These are phyloP conservation scores for Penstemon newberryi DNA, from an alignment of 257 asterid species.

Conservation along the genomic window DNA sequence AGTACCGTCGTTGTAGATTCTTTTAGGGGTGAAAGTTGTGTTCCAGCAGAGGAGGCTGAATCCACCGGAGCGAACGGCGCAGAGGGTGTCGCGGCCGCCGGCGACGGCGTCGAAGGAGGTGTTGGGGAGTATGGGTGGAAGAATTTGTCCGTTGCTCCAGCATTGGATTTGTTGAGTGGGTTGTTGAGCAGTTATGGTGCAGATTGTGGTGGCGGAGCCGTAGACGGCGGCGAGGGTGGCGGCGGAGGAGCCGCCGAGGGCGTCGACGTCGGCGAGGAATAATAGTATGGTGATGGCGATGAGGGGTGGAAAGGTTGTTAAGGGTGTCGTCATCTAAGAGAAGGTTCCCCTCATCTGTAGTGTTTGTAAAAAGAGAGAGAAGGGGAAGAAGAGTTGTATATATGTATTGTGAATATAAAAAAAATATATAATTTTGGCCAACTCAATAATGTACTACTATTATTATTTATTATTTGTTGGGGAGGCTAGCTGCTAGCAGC, in stretches of 20 bases:
- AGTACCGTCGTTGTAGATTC: constrained; percentile 48
- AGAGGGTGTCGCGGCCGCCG: constrained; percentile 63
- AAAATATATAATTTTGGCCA: background rate
- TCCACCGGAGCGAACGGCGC: constrained; percentile 74
- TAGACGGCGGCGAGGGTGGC: constrained; percentile 70
- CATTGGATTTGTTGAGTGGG: constrained; percentile 65
- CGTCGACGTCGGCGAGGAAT: constrained; percentile 38
- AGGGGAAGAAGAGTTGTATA: background rate
- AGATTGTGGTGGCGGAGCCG: constrained; percentile 60
- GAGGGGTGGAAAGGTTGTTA: constrained; percentile 7
- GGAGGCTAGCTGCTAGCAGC: too few species aligned
- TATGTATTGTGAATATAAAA: constrained; percentile 10
- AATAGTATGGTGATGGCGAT: constrained; percentile 28
- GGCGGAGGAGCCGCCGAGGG: constrained; percentile 67
- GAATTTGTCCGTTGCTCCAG: constrained; percentile 45
- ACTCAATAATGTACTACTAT: background rate
- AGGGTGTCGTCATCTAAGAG: constrained; percentile 51
- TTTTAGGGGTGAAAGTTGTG: constrained; percentile 42
- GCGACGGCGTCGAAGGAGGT: constrained; percentile 68
- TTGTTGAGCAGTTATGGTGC: constrained; percentile 57
- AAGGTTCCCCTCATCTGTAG: constrained; percentile 41
- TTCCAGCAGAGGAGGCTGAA: constrained; percentile 71
- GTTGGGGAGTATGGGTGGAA: constrained; percentile 40
- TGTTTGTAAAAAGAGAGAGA: constrained; percentile 31
- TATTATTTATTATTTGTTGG: too few species aligned